Evolutionary conservation across 352 stramenopile genomes (phyloP), one percentile per base, ranked within the genome.

Genomic region (Phytopythium litorale): DNA sequence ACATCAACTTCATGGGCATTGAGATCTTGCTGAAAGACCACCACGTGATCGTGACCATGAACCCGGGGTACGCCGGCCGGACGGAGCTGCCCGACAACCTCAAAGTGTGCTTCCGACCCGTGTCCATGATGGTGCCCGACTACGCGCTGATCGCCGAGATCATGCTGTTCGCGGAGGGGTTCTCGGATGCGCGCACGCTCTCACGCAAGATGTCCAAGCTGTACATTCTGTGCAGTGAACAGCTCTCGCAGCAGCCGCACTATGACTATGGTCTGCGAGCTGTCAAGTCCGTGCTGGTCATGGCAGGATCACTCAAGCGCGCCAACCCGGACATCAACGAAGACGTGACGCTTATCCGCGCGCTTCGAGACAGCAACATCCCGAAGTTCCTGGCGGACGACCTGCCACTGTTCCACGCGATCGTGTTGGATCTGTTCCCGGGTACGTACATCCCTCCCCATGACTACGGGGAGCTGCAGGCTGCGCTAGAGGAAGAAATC

Each of bases 41-140:
- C 64, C 96, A 98, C 56, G 97, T 99, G 61, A 98, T 97, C 71
- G 98, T 99, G 65, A 99, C 96, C 25, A 98, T 99, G 94, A 98
- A 99, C 66, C 96, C 96, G 23, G 96, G 96, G 0, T 99, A 99
- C 62, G 96, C 96, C 0, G 96, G 96, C 21, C 78, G 96, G 35
- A 98, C 96, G 3, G 94, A 98, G 62, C 81, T 99, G n/a, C 96
- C 96, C 0, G 96, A 99, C 61, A 99, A 99, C 66, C 75, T 99
- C 19, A 98, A 98, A 62, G 96, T 96, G 33, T 91, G 97, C 51
- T 99, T 99, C 67, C 88, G 96, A 4, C 96, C 93, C 4, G 97
- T 96, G 58, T 96, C 96, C 19, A 99, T 99, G 96, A 98, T 98
- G 92, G 93, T 98, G 18, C 94, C 94, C 0, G 93, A 98, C 66